Conservation (phyloP, 2,329 filamentous ascomycete species). For the Diaporthe amygdali region DNA sequence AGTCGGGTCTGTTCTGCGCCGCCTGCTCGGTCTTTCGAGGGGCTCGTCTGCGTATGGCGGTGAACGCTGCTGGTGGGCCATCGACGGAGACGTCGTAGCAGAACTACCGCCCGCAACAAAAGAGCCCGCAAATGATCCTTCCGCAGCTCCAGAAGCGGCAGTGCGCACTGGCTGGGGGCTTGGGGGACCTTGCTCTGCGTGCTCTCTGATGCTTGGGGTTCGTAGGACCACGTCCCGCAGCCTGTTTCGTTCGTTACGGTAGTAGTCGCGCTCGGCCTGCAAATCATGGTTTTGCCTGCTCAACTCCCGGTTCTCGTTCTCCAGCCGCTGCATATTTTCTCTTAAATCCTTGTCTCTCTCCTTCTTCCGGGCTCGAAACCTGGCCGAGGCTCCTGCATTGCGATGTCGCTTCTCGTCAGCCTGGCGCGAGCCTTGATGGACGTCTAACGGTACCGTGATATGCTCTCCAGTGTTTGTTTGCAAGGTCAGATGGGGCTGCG, state of each 20-base stretch:
- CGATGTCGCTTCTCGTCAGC: conserved; percentile 85
- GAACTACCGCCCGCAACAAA: conserved; percentile 20
- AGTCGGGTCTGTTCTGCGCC: conserved; percentile 49
- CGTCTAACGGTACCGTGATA: conserved; percentile 73
- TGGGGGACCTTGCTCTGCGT: conserved; percentile 55
- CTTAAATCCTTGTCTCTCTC: conserved; percentile 79
- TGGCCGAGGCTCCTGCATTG: conserved; percentile 84
- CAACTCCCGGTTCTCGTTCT: conserved; percentile 71
- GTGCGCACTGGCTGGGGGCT: conserved; percentile 47
- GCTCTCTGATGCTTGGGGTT: conserved; percentile 60
- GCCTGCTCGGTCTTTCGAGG: conserved; percentile 51
- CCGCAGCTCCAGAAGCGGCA: conserved; percentile 22
- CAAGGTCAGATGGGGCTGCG: conserved; percentile 26
- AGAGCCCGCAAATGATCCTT: conserved; percentile 18
- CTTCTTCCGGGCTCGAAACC: conserved; percentile 82
- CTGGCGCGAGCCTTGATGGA: conserved; percentile 80
- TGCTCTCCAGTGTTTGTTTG: conserved; percentile 39
- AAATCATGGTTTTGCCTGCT: conserved; percentile 56
- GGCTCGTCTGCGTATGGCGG: conserved; percentile 34
- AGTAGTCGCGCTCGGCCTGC: conserved; percentile 73
- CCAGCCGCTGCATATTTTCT: conserved; percentile 71
- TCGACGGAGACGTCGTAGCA: conserved; percentile 33
- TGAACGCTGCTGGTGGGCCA: conserved; percentile 28
- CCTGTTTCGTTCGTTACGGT: conserved; percentile 74
- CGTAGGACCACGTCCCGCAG: conserved; percentile 70